Base-by-base conservation (phyloP, 2,329 filamentous ascomycete species). In the Colletotrichum endophyticum region DNA sequence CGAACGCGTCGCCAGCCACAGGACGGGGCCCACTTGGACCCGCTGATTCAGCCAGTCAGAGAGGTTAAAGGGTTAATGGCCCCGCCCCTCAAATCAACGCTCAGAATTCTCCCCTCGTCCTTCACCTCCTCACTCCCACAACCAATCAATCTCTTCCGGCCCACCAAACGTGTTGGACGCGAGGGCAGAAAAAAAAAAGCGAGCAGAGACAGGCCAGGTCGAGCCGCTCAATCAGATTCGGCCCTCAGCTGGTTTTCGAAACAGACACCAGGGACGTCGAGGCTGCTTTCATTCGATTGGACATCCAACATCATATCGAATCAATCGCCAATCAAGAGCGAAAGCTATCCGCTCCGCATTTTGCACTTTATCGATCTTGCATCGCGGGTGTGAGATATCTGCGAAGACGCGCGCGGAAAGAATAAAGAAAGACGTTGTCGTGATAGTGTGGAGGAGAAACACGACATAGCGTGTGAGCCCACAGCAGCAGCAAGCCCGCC, bases 31-130 rank as follows among this genome's bases (percentile, higher is more conserved):
- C 86, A 87, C 84, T 76, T 63, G 3, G 30, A 34, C 62, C 39
- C 79, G 85, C 84, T 87, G 84, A 88, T 82, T 87, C 86, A 88
- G 87, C 88, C 88, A 89, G 85, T 89, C 85, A 89, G 81, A 87
- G 81, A 81, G 82, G 83, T 84, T 85, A 84, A 86, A 86, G 84
- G 83, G 78, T 84, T 81, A 82, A 82, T 83, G 82, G 84, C 84
- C 84, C 84, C 82, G 77, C 82, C 86, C 86, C 86, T 89, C 88
- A 89, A 89, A 89, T 89, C 88, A 89, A 83, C 84, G 87, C 84
- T 84, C 86, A 83, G 84, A 83, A 87, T 86, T 85, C 83, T 87
- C 86, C n/a, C 81, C 81, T 83, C 83, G 81, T 82, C 82, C 81
- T 81, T 83, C 80, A 85, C 84, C 83, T 84, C 82, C 83, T 85